Evolutionary conservation across 176 grass and related monocot genomes (phyloP), one percentile per base, ranked within the genome.

Genomic region (Urochloa ruziziensis): DNA sequence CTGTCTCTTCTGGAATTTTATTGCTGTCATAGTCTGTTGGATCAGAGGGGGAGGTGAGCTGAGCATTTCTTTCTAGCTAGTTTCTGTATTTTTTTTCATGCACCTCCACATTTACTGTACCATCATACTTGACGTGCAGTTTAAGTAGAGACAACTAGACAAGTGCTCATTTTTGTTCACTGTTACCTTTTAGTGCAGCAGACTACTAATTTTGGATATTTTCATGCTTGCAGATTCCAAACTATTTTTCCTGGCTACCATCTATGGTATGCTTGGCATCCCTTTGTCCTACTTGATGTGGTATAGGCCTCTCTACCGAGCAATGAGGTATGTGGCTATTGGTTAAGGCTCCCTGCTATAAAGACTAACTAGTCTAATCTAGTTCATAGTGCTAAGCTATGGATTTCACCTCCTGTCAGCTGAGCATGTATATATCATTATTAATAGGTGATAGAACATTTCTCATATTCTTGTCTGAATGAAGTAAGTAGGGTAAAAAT

Each of bases 221-320:
- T 25, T 88, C 56, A 25, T 71, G 44, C 54, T 49, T 84, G 28
- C 83, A 97, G 94, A 93, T 36, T 91, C 91, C 28, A 97, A 94
- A 83, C 87, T 92, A n/a, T 97, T 97, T 87, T 94, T 97, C 75
- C 86, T 97, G 79, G 94, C 94, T 39, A 84, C 86, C 40, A 97
- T 97, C 70, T 97, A 97, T 49, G 94, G 92, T 73, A 92, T 94
- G 85, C 80, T 94, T 80, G 94, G 94, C 71, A 86, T 90, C 46
- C 94, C 94, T 81, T 47, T 97, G 68, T 94, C 94, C 0, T 97
- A 97, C 85, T 85, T 97, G 87, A 89, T 97, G 73, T 97, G 94
- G 94, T 97, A 97, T 72, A 87, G 94, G 49, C 94, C 92, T 80
- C 88, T 97, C 4, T 97, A 97, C 82, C 94, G 85, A 57, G 94